Evolutionary conservation across 495 filamentous ascomycete species (phyloP).

Genomic region (Xylaria grammica): DNA sequence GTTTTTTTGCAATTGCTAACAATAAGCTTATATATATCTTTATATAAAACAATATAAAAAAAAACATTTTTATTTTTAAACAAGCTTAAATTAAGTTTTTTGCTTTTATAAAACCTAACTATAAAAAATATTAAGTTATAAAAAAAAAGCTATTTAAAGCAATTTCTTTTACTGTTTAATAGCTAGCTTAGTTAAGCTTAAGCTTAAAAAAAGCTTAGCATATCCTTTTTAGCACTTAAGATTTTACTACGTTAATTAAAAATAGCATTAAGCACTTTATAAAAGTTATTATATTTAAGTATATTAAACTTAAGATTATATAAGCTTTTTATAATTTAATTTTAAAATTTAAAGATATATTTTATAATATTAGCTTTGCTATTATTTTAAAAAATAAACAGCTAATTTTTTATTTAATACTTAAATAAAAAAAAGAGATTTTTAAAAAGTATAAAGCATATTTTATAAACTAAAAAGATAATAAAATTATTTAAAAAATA

Average conservation of each 20-base stretch:
- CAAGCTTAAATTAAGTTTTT: too few species aligned
- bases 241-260: not conserved
- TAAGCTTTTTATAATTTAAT: slow-evolving; percentile 6
- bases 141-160: too few species aligned
- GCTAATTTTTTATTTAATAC: slow-evolving; percentile 2
- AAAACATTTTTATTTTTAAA: slow-evolving; percentile 14
- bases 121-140: slow-evolving; percentile 11
- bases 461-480: too few species aligned
- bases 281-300: not conserved
- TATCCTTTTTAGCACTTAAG: not conserved
- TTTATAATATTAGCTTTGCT: not conserved
- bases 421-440: slow-evolving; percentile 5
- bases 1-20: not conserved
- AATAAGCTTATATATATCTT: slow-evolving; percentile 4
- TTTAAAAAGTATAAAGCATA: too few species aligned
- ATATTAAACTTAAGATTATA: not conserved
- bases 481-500: too few species aligned
- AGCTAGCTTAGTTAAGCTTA: not conserved
- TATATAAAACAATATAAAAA: not conserved
- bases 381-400: slow-evolving; percentile 1
- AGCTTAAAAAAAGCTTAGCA: too few species aligned
- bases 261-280: slow-evolving; percentile 3
- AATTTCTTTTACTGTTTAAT: not conserved
- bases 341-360: too few species aligned
- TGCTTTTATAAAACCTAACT: slow-evolving; percentile 3